A percentile compares a stretch with the other conserved stretches of the same genome.
Conservation (phyloP, 345 rosid genomes). For the Psidium guajava region DNA sequence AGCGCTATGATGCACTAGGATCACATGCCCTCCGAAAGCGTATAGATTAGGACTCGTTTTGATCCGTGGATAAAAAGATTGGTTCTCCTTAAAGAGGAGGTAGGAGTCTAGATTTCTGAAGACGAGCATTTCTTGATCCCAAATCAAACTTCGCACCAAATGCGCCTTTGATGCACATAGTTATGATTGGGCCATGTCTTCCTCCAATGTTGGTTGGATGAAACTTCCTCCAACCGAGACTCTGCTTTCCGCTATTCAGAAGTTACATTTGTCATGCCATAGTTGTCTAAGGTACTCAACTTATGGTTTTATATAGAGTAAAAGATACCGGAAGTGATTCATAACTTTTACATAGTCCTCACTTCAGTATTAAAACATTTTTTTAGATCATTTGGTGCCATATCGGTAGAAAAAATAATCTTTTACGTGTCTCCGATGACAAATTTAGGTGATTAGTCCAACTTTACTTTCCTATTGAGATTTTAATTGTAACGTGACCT, state of each 20-base stretch:
- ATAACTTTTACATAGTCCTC: background rate
- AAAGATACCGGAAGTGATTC: no score
- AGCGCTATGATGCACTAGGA: background rate
- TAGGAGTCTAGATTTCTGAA: background rate
- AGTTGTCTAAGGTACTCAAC: background rate
- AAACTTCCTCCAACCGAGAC: background rate
- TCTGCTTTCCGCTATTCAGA: background rate
- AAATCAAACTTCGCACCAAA: no score
- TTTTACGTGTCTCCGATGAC: accelerated
- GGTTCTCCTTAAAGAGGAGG: background rate
- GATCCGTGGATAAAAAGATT: background rate
- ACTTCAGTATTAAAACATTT: accelerated
- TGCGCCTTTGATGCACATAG: background rate
- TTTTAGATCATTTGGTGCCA: background rate
- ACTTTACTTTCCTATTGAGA: background rate
- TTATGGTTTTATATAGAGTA: background rate
- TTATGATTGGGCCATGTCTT: background rate
- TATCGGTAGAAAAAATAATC: background rate
- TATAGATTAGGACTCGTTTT: background rate
- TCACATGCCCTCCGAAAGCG: background rate
- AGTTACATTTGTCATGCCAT: background rate
- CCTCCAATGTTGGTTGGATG: background rate
- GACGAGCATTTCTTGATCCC: background rate
- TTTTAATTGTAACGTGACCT: background rate
- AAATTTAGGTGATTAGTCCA: accelerated